These are phyloP conservation scores for Gilbertella persicaria DNA, from an alignment of 371 early-diverging fungal species.

Conservation along the genomic window DNA sequence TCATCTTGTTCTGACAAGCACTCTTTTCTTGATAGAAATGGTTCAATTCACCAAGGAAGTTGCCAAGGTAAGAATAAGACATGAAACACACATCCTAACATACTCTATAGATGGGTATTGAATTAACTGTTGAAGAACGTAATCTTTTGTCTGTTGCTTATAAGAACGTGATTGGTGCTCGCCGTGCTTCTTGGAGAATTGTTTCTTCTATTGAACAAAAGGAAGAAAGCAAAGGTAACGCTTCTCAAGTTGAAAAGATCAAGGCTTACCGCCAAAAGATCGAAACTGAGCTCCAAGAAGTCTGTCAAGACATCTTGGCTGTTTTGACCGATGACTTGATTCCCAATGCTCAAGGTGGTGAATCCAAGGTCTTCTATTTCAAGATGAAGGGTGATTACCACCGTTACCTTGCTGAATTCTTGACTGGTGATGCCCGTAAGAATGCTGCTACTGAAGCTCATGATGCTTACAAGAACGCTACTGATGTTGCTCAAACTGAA, in stretches of 20 bases:
- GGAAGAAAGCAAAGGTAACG: slow-evolving; percentile 91
- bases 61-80: slow-evolving; percentile 48
- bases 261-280: slow-evolving; percentile 89
- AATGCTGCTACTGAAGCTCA: slow-evolving; percentile 87
- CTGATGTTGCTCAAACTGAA: slow-evolving; percentile 91
- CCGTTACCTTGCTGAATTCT: slow-evolving; percentile 99
- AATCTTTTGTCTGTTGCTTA: slow-evolving; percentile 98
- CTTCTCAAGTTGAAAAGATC: slow-evolving; percentile 84
- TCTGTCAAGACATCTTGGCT: slow-evolving; percentile 93
- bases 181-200: slow-evolving; percentile 99
- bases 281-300: slow-evolving; percentile 91
- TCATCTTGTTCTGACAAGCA: neutral
- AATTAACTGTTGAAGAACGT: slow-evolving; percentile 95
- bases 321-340: slow-evolving; percentile 91
- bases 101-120: slow-evolving; percentile 46
- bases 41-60: slow-evolving; percentile 91
- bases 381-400: slow-evolving; percentile 99
- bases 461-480: slow-evolving; percentile 96
- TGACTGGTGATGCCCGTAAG: slow-evolving; percentile 83
- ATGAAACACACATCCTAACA: neutral
- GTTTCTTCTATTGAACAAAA: slow-evolving; percentile 98
- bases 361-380: slow-evolving; percentile 98
- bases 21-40: slow-evolving; percentile 78
- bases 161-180: slow-evolving; percentile 99
- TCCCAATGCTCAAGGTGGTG: slow-evolving; percentile 82